Evolutionary conservation across 1,139 yeast species (phyloP).

Genomic region (Waltiozyma sp.): DNA sequence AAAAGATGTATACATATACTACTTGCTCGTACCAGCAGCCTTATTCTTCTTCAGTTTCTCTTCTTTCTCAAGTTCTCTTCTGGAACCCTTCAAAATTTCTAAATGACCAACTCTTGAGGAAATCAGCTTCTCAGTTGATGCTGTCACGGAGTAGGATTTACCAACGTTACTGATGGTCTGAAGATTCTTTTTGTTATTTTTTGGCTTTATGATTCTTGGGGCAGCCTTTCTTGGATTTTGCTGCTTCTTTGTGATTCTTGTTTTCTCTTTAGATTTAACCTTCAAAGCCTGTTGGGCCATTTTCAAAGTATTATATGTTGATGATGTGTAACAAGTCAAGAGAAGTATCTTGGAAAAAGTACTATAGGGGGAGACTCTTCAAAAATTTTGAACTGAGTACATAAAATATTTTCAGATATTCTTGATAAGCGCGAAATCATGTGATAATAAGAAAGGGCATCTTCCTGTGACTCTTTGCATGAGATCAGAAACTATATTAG

Average conservation of each 20-base stretch:
- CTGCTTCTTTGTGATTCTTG: conserved; percentile 28
- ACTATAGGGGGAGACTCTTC: too few species aligned
- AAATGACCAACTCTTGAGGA: conserved; percentile 93
- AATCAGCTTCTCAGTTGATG: conserved; percentile 72
- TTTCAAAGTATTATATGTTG: too few species aligned
- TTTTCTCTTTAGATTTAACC: conserved; percentile 25
- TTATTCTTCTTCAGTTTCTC: conserved; percentile 25
- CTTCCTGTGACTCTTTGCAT: too few species aligned
- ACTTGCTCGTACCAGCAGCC: conserved; percentile 8
- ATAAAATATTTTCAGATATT: neutral
- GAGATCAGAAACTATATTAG: too few species aligned
- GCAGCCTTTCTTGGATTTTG: conserved; percentile 64
- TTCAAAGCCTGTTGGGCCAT: conserved; percentile 31
- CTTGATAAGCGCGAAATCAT: neutral
- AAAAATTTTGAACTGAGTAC: too few species aligned
- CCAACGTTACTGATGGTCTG: conserved; percentile 49
- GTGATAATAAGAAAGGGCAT: too few species aligned
- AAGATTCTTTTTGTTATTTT: conserved; percentile 35
- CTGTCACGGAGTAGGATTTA: conserved; percentile 49
- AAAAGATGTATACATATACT: neutral
- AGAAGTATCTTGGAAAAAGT: neutral
- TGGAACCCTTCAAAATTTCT: conserved; percentile 84
- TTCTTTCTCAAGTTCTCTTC: conserved; percentile 64
- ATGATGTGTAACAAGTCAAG: too few species aligned
- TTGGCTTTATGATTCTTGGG: conserved; percentile 63